Evolutionary conservation across 352 stramenopile species (phyloP), one percentile per base, ranked within the genome.

Genomic region (Phytophthora hybrid): DNA sequence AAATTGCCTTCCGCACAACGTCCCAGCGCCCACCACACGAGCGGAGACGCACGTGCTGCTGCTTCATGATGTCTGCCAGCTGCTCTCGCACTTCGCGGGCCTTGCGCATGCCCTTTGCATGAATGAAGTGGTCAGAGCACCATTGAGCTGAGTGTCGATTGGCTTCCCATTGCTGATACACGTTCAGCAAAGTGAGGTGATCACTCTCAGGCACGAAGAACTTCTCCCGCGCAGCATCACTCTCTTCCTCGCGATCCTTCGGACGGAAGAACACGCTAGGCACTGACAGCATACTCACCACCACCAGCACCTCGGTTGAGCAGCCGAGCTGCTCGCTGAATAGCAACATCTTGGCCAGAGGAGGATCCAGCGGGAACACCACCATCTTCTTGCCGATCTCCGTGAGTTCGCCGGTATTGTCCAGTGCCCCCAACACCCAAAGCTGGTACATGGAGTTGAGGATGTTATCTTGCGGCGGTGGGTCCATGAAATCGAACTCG

Each of bases 401-500:
- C 23, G 97, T 99, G 10, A 99, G 84, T 65, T 98, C 93, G 32
- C 98, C 98, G 13, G 91, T 98, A 80, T 99, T 99, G 74, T 99
- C 97, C 1, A 99, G 82, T 18, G 98, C 98, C 26, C 97, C 97
- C 5, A 99, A 85, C 29, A 99, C 97, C 98, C 98, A 99, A 6
- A 99, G 86, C 83, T 99, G 97, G 81, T 99, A 99, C 85, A 99
- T 97, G 10, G 97, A 99, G 77, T 98, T 99, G 47, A 95, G 94
- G 62, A 99, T 99, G 77, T 99, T 99, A 63, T 96, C 89, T 54
- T 95, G 82, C 4, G 98, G 98, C 14, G 98, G 98, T 49, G 97
- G 97, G 70, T 99, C 97, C 97, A 99, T 99, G 73, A 99, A 99
- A 78, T 99, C 97, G 78, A 99, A 99, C 64, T 99, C 93, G 5